Percentiles rank a stretch among this genome's conserved stretches.
Conservation (phyloP, 805 yeast genomes). For the Wickerhamiella brachini region DNA sequence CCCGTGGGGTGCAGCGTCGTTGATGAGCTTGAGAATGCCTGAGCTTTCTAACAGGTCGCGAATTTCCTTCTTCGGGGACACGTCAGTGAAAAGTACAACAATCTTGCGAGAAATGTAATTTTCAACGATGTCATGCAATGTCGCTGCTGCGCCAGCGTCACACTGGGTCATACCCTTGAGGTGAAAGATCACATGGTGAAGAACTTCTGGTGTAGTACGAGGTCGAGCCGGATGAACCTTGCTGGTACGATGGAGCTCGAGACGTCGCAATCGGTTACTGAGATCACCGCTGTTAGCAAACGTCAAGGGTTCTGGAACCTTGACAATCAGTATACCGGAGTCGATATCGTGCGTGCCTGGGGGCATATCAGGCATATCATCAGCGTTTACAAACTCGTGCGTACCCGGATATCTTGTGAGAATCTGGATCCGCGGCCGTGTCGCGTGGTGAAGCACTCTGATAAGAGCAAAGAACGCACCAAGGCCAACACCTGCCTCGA, state of each 20-base stretch:
- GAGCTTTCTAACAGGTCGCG: constrained; percentile 38
- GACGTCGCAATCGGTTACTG: constrained; percentile 46
- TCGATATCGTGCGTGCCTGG: constrained; percentile 18
- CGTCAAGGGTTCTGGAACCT: constrained; percentile 77
- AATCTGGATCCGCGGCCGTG: constrained; percentile 73
- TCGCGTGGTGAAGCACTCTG: constrained; percentile 66
- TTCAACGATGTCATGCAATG: constrained; percentile 44
- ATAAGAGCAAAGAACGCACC: constrained; percentile 73
- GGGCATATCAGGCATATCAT: constrained; percentile 32
- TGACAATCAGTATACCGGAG: constrained; percentile 65
- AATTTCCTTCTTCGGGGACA: constrained; percentile 36
- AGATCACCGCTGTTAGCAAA: constrained; percentile 77
- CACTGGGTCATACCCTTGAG: constrained; percentile 68
- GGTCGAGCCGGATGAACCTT: constrained; percentile 66
- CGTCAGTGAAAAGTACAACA: constrained; percentile 45
- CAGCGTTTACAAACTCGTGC: constrained; percentile 55
- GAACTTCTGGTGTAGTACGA: constrained; percentile 31
- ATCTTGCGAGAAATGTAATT: constrained; percentile 42
- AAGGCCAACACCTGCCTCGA: constrained; percentile 81
- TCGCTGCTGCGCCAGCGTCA: constrained; percentile 71
- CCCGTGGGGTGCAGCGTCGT: constrained; percentile 19
- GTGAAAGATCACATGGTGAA: constrained; percentile 55
- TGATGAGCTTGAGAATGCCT: constrained; percentile 36
- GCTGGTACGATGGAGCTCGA: constrained; percentile 67
- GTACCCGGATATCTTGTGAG: constrained; percentile 55